Evolutionary conservation across 768 basidiomycete species (phyloP).

Genomic region (Agaricus subrufescens): DNA sequence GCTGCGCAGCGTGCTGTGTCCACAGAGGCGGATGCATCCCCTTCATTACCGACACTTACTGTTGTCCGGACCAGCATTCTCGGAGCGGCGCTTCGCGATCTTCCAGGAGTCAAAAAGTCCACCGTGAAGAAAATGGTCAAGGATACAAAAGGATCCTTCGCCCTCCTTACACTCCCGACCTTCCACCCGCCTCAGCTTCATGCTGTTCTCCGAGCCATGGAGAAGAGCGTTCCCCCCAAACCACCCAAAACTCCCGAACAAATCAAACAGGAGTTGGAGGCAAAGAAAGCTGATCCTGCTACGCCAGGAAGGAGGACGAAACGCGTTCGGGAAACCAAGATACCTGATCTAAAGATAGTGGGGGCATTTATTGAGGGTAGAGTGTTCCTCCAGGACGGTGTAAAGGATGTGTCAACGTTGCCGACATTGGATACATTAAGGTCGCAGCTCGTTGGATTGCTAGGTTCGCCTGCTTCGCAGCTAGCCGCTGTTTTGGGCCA

Average conservation of each 20-base stretch:
- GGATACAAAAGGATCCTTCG: conserved; percentile 55
- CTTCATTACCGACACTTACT: conserved; percentile 50
- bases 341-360: conserved; percentile 67
- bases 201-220: conserved; percentile 62
- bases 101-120: conserved; percentile 42
- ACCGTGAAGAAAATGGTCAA: conserved; percentile 50
- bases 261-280: conserved; percentile 41
- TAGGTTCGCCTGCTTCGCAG: conserved; percentile 72
- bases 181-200: conserved; percentile 72
- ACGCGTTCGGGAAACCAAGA: conserved; percentile 45
- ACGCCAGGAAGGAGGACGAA: conserved; percentile 70
- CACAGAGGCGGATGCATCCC: conserved; percentile 23
- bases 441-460: conserved; percentile 80
- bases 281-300: conserved; percentile 58
- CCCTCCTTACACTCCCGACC: conserved; percentile 58
- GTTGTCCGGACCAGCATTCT: conserved; percentile 77
- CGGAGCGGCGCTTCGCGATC: conserved; percentile 69
- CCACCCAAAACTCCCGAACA: conserved; percentile 48
- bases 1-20: conserved; percentile 47
- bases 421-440: conserved; percentile 75
- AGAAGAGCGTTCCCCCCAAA: conserved; percentile 59
- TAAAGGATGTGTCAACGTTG: conserved; percentile 64
- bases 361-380: conserved; percentile 78
- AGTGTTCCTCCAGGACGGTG: conserved; percentile 54
- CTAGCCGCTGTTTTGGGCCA: conserved; percentile 49